A percentile compares a stretch with the other conserved stretches of the same genome.
Evolutionary conservation across 768 basidiomycete genomes (phyloP).

Genomic region (Royoungia palumana): DNA sequence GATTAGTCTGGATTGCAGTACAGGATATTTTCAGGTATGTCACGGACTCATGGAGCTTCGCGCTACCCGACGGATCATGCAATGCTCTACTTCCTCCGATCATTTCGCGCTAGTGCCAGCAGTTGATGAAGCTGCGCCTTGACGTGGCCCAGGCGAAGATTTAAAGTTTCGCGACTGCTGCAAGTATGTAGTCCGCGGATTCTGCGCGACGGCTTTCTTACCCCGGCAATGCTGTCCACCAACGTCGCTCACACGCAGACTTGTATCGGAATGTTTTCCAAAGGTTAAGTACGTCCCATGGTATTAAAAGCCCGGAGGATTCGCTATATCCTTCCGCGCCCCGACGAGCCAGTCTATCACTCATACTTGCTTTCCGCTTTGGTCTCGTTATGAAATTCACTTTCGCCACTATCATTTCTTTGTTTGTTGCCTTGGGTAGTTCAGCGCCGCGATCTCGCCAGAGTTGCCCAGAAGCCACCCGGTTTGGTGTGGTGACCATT

Average conservation of each 20-base stretch:
- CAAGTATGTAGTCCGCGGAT: neutral
- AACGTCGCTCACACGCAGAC: neutral
- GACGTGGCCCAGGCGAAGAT: neutral
- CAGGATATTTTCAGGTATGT: neutral
- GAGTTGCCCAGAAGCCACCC: slow-evolving; percentile 20
- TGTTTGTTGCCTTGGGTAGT: slow-evolving; percentile 10
- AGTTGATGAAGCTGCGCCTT: no score
- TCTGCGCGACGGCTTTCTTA: slow-evolving; percentile 2
- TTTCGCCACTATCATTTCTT: slow-evolving; percentile 11
- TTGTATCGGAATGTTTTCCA: neutral
- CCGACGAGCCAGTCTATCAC: neutral
- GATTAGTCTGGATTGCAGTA: no score
- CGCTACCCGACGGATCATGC: neutral
- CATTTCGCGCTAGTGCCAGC: neutral
- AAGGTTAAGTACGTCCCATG: neutral
- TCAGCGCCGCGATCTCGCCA: slow-evolving; percentile 21
- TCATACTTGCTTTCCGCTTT: neutral
- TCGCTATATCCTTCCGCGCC: neutral
- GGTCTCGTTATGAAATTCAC: slow-evolving; percentile 17
- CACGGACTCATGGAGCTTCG: no score
- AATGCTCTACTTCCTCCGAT: neutral
- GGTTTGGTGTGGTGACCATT: slow-evolving; percentile 16
- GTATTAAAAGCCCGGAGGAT: slow-evolving; percentile 10
- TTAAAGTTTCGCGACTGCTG: no score
- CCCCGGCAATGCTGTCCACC: slow-evolving; percentile 1